Evolutionary conservation across 1,284 basidiomycete genomes (phyloP).

Genomic region (Fistulinella cinereoalba): DNA sequence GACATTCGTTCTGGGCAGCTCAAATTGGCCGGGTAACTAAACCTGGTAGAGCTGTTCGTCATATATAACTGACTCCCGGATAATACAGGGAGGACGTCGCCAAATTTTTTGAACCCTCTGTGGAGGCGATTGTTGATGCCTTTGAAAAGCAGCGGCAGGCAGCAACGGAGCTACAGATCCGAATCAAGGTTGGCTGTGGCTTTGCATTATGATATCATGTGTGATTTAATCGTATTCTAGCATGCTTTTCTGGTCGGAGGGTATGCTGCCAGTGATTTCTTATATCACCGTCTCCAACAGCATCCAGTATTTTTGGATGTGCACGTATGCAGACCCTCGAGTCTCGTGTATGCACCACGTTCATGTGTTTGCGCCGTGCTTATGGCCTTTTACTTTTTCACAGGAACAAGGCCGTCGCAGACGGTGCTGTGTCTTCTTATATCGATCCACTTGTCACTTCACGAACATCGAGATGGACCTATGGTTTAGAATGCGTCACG

Average conservation of each 20-base stretch:
- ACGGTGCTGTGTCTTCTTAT: constrained; percentile 52
- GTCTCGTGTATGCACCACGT: constrained; percentile 33
- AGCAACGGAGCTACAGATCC: constrained; percentile 19
- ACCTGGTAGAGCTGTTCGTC: neutral
- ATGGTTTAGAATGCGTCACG: constrained; percentile 34
- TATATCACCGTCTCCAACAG: constrained; percentile 39
- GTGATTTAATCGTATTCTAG: neutral
- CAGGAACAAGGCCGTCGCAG: constrained; percentile 56
- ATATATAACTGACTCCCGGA: neutral
- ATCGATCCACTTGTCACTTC: constrained; percentile 47
- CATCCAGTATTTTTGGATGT: constrained; percentile 29
- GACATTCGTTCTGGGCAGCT: constrained; percentile 47
- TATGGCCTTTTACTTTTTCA: neutral
- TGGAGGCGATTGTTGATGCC: constrained; percentile 40
- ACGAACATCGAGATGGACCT: constrained; percentile 42
- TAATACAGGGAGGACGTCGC: constrained; percentile 38
- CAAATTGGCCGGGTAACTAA: constrained; percentile 38
- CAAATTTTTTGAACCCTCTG: constrained; percentile 45
- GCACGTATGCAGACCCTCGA: constrained; percentile 37
- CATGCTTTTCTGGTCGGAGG: constrained; percentile 39
- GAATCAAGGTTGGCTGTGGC: constrained; percentile 30
- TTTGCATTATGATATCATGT: too few relatives aligned
- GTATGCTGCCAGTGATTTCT: constrained; percentile 49
- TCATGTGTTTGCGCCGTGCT: constrained; percentile 1
- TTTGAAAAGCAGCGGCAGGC: constrained; percentile 34